phyloP scores from a whole-genome alignment of 306 rosid species.

The Canavalia ensiformis region DNA sequence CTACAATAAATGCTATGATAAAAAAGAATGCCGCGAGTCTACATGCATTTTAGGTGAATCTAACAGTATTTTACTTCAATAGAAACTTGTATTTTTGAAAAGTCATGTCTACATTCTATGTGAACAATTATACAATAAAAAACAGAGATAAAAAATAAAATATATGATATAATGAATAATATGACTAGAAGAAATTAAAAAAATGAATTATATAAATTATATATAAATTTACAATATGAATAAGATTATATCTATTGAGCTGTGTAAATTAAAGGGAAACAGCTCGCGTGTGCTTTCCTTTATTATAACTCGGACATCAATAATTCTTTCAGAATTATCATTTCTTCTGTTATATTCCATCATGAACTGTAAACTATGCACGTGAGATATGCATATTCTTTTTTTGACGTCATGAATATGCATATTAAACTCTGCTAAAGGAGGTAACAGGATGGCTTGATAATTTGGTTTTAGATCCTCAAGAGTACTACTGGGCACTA shows the following conservation, averaged over 20 bases:
- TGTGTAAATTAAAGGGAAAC: not conserved
- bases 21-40: too few relatives aligned
- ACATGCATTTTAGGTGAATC: slow-evolving; percentile 1
- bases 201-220: too few relatives aligned
- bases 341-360: slow-evolving; percentile 12
- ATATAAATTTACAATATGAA: too few relatives aligned
- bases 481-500: not conserved
- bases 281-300: not conserved
- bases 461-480: slow-evolving; percentile 37
- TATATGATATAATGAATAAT: too few relatives aligned
- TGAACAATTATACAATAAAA: too few relatives aligned
- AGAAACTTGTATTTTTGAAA: not conserved
- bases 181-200: too few relatives aligned
- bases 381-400: slow-evolving; percentile 36
- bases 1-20: not conserved
- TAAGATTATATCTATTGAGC: too few relatives aligned
- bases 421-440: slow-evolving; percentile 14
- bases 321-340: slow-evolving; percentile 19
- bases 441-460: not conserved
- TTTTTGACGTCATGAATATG: not conserved
- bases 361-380: slow-evolving; percentile 31
- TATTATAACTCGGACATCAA: not conserved
- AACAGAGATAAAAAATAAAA: too few relatives aligned
- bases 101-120: too few relatives aligned
- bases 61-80: not conserved